Conservation (phyloP, 2,329 filamentous ascomycete species). For the Purpureocillium takamizusanense region DNA sequence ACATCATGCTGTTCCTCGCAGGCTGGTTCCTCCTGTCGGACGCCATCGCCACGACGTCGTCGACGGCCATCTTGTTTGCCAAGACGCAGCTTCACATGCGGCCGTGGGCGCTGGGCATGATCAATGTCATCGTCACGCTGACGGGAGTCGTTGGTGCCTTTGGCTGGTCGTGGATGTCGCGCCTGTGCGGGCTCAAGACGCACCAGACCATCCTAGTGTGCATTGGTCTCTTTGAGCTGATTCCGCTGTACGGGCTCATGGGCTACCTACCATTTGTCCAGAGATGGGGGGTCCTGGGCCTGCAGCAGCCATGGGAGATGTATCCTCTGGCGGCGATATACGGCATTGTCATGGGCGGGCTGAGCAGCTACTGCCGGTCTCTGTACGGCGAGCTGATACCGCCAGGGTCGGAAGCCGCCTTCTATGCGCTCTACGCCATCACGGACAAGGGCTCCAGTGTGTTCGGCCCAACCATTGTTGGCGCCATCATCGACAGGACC, state of each 20-base stretch:
- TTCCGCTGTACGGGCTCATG: slow-evolving; percentile 82
- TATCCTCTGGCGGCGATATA: slow-evolving; percentile 86
- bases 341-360: slow-evolving; percentile 85
- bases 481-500: slow-evolving; percentile 77
- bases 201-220: slow-evolving; percentile 89
- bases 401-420: slow-evolving; percentile 87
- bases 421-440: slow-evolving; percentile 94
- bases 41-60: slow-evolving; percentile 87
- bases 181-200: slow-evolving; percentile 58
- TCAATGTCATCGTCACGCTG: slow-evolving; percentile 84
- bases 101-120: slow-evolving; percentile 77
- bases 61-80: slow-evolving; percentile 89
- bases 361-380: slow-evolving; percentile 85
- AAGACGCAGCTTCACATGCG: slow-evolving; percentile 90
- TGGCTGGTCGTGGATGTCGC: slow-evolving; percentile 75
- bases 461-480: slow-evolving; percentile 91
- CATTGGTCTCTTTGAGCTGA: slow-evolving; percentile 82
- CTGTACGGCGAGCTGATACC: slow-evolving; percentile 92
- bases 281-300: slow-evolving; percentile 64
- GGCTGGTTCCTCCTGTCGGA: slow-evolving; percentile 96
- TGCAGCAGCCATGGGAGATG: slow-evolving; percentile 97
- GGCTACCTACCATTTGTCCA: slow-evolving; percentile 78
- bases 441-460: slow-evolving; percentile 94
- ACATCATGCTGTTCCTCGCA: slow-evolving; percentile 69
- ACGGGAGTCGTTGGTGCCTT: slow-evolving; percentile 83